These are phyloP conservation scores for Globisporangium iwayamae DNA, from an alignment of 352 stramenopile species.

Conservation along the genomic window DNA sequence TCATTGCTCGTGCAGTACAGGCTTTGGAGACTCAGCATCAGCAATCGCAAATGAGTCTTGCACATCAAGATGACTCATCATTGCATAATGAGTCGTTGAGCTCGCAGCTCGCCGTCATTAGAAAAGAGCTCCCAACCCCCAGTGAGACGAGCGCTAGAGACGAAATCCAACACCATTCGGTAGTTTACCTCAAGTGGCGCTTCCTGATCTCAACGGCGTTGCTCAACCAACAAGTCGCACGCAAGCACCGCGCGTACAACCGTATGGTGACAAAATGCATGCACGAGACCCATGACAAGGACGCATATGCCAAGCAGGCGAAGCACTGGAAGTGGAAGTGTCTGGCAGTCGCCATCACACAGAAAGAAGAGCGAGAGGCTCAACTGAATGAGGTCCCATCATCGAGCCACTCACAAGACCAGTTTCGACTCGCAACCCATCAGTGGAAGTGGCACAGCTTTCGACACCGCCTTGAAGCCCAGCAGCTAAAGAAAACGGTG, in stretches of 20 bases:
- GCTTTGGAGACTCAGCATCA: neutral
- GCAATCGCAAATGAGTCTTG: neutral
- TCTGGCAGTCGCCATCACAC: constrained; percentile 19
- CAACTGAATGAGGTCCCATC: neutral
- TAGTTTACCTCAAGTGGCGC: constrained; percentile 13
- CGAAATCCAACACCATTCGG: neutral
- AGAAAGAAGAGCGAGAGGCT: constrained; percentile 14
- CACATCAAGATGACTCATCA: neutral
- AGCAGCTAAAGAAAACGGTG: constrained; percentile 14
- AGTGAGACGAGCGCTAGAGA: neutral
- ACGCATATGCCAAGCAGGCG: constrained; percentile 6
- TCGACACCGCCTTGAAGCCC: constrained; percentile 17
- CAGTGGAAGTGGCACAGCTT: constrained; percentile 24
- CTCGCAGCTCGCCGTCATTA: neutral
- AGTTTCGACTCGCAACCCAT: neutral
- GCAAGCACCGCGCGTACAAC: constrained; percentile 19
- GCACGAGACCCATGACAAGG: constrained; percentile 1
- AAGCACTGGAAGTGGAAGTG: constrained; percentile 33
- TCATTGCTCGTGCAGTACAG: neutral
- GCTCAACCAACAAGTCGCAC: constrained; percentile 14
- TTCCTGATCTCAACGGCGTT: neutral
- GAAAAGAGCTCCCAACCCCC: neutral
- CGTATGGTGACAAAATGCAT: constrained; percentile 14
- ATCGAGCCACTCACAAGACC: neutral
- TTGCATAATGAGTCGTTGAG: neutral